Evolutionary conservation across 2,329 filamentous ascomycete species (phyloP).

Genomic region (Pseudogymnoascus sp.): DNA sequence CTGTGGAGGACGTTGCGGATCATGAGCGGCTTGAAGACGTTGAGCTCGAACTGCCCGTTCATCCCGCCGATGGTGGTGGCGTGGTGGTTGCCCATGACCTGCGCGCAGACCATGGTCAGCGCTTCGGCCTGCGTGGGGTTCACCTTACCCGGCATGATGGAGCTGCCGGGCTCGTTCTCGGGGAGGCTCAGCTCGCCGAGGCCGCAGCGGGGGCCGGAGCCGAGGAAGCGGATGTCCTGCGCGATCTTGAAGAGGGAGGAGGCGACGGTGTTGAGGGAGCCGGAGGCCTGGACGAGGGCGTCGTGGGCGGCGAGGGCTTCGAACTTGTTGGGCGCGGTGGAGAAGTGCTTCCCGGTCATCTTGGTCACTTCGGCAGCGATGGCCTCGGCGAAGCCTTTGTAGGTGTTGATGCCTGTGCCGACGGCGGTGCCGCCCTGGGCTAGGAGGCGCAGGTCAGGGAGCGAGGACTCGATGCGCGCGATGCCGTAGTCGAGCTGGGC

Average conservation of each 20-base stretch:
- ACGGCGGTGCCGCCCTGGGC: constrained; percentile 96
- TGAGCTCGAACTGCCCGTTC: constrained; percentile 97
- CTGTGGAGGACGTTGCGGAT: constrained; percentile 95
- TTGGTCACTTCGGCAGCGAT: constrained; percentile 85
- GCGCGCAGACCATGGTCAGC: constrained; percentile 92
- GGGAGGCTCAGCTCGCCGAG: constrained; percentile 88
- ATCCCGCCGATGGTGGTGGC: constrained; percentile 90
- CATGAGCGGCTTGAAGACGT: constrained; percentile 96
- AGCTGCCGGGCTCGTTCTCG: constrained; percentile 95
- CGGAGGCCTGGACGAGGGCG: constrained; percentile 87
- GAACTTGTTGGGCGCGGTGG: constrained; percentile 98
- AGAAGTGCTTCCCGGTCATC: constrained; percentile 88
- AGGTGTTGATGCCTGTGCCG: constrained; percentile 95
- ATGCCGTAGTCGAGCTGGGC: constrained; percentile 89
- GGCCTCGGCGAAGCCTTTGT: constrained; percentile 87
- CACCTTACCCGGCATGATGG: constrained; percentile 99
- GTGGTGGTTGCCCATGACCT: constrained; percentile 96
- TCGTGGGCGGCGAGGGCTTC: constrained; percentile 95
- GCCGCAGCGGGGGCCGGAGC: constrained; percentile 89
- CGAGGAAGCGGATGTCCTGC: constrained; percentile 94
- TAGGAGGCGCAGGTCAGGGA: constrained; percentile 77
- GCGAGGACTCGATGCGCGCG: constrained; percentile 70
- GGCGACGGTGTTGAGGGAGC: constrained; percentile 87
- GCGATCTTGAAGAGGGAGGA: constrained; percentile 94
- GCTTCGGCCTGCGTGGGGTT: constrained; percentile 98